Conservation (phyloP, 257 asterid genomes). For the Salvia miltiorrhiza region DNA sequence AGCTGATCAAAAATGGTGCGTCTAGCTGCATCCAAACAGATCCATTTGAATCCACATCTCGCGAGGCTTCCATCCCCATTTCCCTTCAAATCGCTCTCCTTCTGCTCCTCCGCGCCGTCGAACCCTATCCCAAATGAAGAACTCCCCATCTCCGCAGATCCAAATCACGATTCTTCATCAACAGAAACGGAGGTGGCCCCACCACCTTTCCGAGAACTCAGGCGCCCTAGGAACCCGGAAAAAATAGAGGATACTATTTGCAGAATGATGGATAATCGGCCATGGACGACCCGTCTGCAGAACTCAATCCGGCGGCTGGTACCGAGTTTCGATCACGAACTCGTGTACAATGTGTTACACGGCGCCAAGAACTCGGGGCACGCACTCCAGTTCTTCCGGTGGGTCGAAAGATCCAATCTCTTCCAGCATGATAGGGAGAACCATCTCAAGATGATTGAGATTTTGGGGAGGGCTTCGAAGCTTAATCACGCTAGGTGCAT, state of each 20-base stretch:
- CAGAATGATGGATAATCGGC: slow-evolving; percentile 86
- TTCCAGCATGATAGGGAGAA: slow-evolving; percentile 59
- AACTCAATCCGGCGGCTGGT: slow-evolving; percentile 73
- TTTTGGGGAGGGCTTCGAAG: slow-evolving; percentile 67
- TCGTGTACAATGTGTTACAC: slow-evolving; percentile 79
- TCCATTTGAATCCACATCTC: slow-evolving; percentile 30
- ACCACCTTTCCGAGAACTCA: slow-evolving; percentile 29
- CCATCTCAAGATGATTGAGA: slow-evolving; percentile 71
- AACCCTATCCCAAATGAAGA: slow-evolving; percentile 20
- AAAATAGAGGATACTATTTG: slow-evolving; percentile 63
- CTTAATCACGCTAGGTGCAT: slow-evolving; percentile 90
- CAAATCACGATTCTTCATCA: slow-evolving; percentile 11
- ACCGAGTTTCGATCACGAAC: slow-evolving; percentile 66
- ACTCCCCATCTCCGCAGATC: slow-evolving; percentile 8
- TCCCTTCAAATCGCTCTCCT: slow-evolving; percentile 36
- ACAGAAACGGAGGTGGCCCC: not conserved
- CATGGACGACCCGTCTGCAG: slow-evolving; percentile 90
- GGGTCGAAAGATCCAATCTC: slow-evolving; percentile 83
- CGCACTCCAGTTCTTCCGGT: slow-evolving; percentile 94
- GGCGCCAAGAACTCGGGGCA: slow-evolving; percentile 62
- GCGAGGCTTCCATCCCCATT: slow-evolving; percentile 36
- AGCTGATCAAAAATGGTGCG: slow-evolving; percentile 41
- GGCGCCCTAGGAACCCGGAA: slow-evolving; percentile 43
- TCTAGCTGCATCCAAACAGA: slow-evolving; percentile 38
- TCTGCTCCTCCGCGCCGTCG: slow-evolving; percentile 39